Evolutionary conservation across 1,284 basidiomycete species (phyloP), one percentile per base, ranked within the genome.

Genomic region (Phellinidium pouzarii): DNA sequence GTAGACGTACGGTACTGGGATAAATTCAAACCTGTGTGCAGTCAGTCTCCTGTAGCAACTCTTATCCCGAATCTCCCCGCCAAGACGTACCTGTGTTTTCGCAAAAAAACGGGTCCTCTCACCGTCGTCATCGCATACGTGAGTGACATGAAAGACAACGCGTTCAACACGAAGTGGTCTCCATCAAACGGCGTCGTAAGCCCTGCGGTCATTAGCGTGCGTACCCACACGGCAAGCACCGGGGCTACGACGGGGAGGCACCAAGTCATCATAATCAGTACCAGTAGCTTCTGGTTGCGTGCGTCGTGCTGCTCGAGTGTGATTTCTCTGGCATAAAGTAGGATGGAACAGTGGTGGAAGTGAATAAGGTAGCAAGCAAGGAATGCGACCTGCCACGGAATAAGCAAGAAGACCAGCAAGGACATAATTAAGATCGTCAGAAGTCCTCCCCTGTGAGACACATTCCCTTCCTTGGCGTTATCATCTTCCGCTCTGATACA

Each of bases 361-460:
- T 94, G 88, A 38, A 91, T 78, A 12, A 87, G 59, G 77, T 87
- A 91, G 58, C 84, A 82, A 31, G 88, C 82, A 12, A 95, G 76
- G 65, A 89, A 93, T 1, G 87, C 91, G 27, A 94, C 87, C 67
- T 96, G 93, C 78, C 91, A 92, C 0, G 94, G 94, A 19, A 95
- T 74, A 53, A 91, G 70, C 25, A 91, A 60, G 57, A 84, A 78
- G 40, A 93, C 82, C 11, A 85, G 69, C 9, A 79, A 56, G 42
- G 84, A 73, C n/a, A 94, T 73, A 12, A 84, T 48, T 4, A 62
- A 61, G 63, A 90, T 77, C 1, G 86, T 88, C 4, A 82, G 43
- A 14, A 85, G 29, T 1, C 76, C 78, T 59, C 72, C 71, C 53
- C 70, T 69, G 42, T 69, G 71, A 37, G 73, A 65, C 27, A 69